Percentiles rank a stretch among this genome's conserved stretches.
These are phyloP conservation scores for Kwoniella botswanensis DNA, from an alignment of 768 basidiomycete species.

Conservation along the genomic window DNA sequence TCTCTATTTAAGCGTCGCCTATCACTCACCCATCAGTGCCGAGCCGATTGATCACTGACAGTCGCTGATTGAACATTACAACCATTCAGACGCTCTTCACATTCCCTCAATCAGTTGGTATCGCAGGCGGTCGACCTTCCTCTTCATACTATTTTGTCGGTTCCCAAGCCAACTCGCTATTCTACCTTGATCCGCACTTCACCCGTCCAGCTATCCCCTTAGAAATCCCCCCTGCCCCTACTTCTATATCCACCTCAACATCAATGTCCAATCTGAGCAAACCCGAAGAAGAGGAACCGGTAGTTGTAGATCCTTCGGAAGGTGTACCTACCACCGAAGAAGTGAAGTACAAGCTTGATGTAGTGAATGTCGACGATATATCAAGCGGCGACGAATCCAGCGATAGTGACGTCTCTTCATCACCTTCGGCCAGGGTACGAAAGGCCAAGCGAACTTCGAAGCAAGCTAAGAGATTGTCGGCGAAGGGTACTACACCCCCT, in stretches of 20 bases:
- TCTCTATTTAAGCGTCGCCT: no score
- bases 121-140: constrained; percentile 94
- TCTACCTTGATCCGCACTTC: constrained; percentile 64
- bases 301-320: constrained; percentile 13
- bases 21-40: no score
- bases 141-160: constrained; percentile 98
- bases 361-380: constrained; percentile 48
- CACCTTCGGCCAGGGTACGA: constrained; percentile 14
- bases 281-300: constrained; percentile 19
- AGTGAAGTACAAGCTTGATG: constrained; percentile 33
- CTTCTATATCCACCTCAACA: not conserved
- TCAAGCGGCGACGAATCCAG: constrained; percentile 35
- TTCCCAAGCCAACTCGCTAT: constrained; percentile 80
- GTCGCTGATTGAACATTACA: not conserved
- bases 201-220: constrained; percentile 77
- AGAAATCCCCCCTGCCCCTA: constrained; percentile 39
- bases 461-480: constrained; percentile 8
- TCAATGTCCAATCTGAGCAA: not conserved
- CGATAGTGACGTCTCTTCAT: constrained; percentile 28
- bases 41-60: not conserved
- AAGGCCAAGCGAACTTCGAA: constrained; percentile 10
- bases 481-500: constrained; percentile 1
- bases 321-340: not conserved
- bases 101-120: constrained; percentile 93
- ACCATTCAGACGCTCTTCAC: constrained; percentile 74